Conservation (phyloP, 2,329 filamentous ascomycete genomes). For the Penicillium digitatum region DNA sequence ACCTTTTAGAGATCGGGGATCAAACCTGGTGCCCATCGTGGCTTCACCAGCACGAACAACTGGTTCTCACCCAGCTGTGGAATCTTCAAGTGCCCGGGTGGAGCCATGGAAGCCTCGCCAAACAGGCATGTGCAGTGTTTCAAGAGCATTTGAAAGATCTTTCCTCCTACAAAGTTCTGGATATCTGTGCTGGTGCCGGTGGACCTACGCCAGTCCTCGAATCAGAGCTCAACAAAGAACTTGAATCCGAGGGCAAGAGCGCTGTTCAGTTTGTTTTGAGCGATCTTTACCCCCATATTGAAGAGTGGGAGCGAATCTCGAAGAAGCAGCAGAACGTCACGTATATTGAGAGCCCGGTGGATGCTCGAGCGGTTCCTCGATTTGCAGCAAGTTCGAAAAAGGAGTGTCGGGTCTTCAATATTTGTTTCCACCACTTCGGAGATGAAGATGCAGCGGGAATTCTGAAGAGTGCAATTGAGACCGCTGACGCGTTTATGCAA, state of each 20-base stretch:
- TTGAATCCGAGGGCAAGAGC: conserved; percentile 16
- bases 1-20: conserved; percentile 66
- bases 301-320: conserved; percentile 55
- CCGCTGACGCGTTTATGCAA: conserved; percentile 26
- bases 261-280: conserved; percentile 60
- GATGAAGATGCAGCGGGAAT: conserved; percentile 59
- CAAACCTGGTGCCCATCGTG: conserved; percentile 62
- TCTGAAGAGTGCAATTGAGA: conserved; percentile 49
- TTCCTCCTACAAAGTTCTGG: conserved; percentile 60
- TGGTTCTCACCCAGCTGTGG: conserved; percentile 25
- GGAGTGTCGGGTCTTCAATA: conserved; percentile 66
- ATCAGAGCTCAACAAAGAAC: conserved; percentile 51
- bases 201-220: conserved; percentile 66
- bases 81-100: conserved; percentile 16
- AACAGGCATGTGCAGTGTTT: conserved; percentile 14
- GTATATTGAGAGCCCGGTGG: conserved; percentile 59
- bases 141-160: conserved; percentile 43
- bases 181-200: conserved; percentile 72
- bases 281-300: conserved; percentile 61
- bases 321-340: conserved; percentile 54
- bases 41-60: conserved; percentile 52
- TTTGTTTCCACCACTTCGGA: conserved; percentile 74
- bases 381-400: conserved; percentile 46
- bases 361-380: conserved; percentile 49
- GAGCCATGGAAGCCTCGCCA: conserved; percentile 14